A percentile compares a stretch with the other conserved stretches of the same genome.
phyloP scores from a whole-genome alignment of 164 flowering plant genomes.

The Taxillus chinensis region DNA sequence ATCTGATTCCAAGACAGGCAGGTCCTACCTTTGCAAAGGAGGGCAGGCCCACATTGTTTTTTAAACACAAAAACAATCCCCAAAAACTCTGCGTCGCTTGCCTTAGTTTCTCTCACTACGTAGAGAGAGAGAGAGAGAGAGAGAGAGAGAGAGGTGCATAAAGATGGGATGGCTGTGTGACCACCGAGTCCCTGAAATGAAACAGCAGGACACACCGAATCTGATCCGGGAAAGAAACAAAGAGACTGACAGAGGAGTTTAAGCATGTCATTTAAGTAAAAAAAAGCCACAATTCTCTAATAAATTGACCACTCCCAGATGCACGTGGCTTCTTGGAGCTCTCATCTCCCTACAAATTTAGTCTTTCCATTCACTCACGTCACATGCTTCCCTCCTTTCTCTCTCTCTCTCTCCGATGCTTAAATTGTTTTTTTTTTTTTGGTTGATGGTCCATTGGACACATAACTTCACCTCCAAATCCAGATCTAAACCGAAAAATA shows the following conservation, averaged over 20 bases:
- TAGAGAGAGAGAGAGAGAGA: neutral
- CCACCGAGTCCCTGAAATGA: neutral
- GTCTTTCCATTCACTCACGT: slow-evolving; percentile 22
- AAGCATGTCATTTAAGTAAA: too few species aligned
- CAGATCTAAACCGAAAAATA: slow-evolving; percentile 21
- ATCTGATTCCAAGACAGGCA: too few species aligned
- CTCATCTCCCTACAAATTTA: slow-evolving; percentile 15
- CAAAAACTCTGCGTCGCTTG: too few species aligned
- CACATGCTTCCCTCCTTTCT: slow-evolving; percentile 25
- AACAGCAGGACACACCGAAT: too few species aligned
- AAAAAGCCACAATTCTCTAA: slow-evolving; percentile 18
- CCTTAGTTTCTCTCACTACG: too few species aligned
- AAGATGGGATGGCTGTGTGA: neutral
- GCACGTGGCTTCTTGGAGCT: slow-evolving; percentile 55
- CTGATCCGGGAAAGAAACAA: too few species aligned
- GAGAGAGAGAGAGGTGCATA: neutral
- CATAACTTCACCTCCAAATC: slow-evolving; percentile 9
- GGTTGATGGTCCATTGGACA: slow-evolving; percentile 17
- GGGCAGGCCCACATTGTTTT: too few species aligned
- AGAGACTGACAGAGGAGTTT: too few species aligned
- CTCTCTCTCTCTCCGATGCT: slow-evolving; percentile 12
- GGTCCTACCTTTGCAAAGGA: too few species aligned
- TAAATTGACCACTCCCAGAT: slow-evolving; percentile 33
- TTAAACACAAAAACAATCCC: too few species aligned
- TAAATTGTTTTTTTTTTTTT: slow-evolving; percentile 4